Conservation (phyloP, 2,329 filamentous ascomycete species). For the Cladosporium austrohemisphaericum region DNA sequence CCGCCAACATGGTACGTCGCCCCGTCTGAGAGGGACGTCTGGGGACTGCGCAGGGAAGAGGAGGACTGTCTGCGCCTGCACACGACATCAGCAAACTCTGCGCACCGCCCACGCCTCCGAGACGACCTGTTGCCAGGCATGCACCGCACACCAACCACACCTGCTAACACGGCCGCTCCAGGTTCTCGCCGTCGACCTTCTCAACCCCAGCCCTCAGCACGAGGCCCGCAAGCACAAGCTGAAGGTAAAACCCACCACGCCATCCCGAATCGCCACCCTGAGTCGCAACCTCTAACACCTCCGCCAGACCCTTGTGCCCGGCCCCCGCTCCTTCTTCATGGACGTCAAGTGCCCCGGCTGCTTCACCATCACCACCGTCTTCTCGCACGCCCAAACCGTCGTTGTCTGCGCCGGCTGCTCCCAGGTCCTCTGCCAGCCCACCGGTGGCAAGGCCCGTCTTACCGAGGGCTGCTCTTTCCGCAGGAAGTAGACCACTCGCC, state of each 20-base stretch:
- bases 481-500: conserved; percentile 78
- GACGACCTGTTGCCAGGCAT: too few relatives aligned
- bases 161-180: conserved; percentile 39
- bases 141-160: neutral
- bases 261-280: conserved; percentile 5
- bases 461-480: conserved; percentile 99
- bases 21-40: neutral
- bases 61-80: conserved; percentile 8
- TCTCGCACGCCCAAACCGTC: conserved; percentile 99
- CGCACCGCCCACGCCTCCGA: conserved; percentile 3
- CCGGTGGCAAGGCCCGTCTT: conserved; percentile 96
- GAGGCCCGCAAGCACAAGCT: conserved; percentile 99
- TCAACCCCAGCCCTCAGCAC: conserved; percentile 96
- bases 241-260: conserved; percentile 64
- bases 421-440: conserved; percentile 98
- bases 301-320: conserved; percentile 68
- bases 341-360: conserved; percentile 99
- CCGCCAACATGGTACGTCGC: conserved; percentile 17
- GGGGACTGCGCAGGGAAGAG: conserved; percentile 2
- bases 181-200: conserved; percentile 99
- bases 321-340: conserved; percentile 99
- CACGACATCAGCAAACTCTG: conserved; percentile 9
- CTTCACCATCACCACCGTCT: conserved; percentile 99
- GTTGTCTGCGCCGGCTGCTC: conserved; percentile 99
- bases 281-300: conserved; percentile 12